Conservation (phyloP, 2,329 filamentous ascomycete genomes). For the Talaromyces sp. region DNA sequence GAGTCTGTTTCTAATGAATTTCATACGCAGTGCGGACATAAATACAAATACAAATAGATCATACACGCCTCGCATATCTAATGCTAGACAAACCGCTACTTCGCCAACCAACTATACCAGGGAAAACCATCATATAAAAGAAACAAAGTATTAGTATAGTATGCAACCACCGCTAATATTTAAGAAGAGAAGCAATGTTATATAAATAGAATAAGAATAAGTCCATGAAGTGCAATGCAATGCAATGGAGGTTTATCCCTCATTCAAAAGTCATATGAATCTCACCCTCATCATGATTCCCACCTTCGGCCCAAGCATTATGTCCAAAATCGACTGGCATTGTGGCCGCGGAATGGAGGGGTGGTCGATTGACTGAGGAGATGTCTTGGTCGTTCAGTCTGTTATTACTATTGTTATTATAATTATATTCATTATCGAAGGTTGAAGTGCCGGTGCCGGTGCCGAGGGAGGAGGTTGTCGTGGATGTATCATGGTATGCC, state of each 20-base stretch:
- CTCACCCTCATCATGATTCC: slow-evolving; percentile 64
- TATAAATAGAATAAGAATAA: neutral
- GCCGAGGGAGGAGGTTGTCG: neutral
- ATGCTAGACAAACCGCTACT: neutral
- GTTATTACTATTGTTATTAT: slow-evolving; percentile 14
- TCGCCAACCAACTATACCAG: neutral
- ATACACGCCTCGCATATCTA: neutral
- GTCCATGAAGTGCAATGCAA: neutral
- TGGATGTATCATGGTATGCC: slow-evolving; percentile 50
- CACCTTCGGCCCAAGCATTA: slow-evolving; percentile 69
- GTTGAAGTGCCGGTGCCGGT: no score
- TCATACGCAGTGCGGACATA: neutral
- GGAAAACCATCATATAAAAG: neutral
- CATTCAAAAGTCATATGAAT: slow-evolving; percentile 81
- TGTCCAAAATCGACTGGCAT: slow-evolving; percentile 35
- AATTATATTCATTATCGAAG: slow-evolving; percentile 18
- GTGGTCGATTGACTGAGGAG: slow-evolving; percentile 25
- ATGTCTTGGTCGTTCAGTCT: slow-evolving; percentile 8
- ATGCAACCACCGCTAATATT: neutral
- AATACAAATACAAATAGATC: neutral
- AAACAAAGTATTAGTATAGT: neutral
- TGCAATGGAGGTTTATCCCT: slow-evolving; percentile 20
- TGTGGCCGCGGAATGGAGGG: slow-evolving; percentile 34
- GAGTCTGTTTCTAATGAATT: no score
- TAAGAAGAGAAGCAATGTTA: neutral